Evolutionary conservation across 148 eudicot species (phyloP).

Genomic region (Rhododendron mucronatum): DNA sequence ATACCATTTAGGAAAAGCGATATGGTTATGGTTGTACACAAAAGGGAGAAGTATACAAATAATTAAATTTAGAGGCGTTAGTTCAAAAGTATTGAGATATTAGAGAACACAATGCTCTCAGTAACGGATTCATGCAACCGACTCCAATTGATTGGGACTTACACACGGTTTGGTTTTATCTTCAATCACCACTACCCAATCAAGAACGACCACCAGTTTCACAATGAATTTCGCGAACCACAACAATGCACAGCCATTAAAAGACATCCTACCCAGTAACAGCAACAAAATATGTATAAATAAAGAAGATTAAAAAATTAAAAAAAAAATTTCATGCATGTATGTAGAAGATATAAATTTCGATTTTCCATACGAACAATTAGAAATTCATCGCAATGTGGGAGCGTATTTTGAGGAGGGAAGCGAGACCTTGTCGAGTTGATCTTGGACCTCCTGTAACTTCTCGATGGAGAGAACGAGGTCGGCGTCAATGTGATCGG

Average conservation of each 20-base stretch:
- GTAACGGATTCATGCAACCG: neutral
- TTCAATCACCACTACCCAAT: neutral
- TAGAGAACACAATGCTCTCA: neutral
- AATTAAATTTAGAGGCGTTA: neutral
- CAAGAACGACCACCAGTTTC: neutral
- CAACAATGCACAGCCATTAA: neutral
- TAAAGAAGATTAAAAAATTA: too few relatives aligned
- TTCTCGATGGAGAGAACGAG: slow-evolving; percentile 79
- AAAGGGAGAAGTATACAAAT: neutral
- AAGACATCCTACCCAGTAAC: neutral
- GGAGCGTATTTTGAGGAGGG: neutral
- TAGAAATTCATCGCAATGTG: neutral
- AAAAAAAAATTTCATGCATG: neutral
- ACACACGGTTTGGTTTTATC: neutral
- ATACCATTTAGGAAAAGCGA: neutral
- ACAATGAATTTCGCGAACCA: neutral
- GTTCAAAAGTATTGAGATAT: neutral
- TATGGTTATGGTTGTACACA: neutral
- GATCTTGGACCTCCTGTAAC: slow-evolving; percentile 87
- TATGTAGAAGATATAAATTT: neutral
- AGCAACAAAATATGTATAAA: neutral
- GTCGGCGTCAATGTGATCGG: slow-evolving; percentile 59
- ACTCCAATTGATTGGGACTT: neutral
- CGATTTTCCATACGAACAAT: neutral
- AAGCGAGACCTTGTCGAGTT: slow-evolving; percentile 71